Conservation (phyloP, 257 asterid species). For the Fraxinus cuspidata region DNA sequence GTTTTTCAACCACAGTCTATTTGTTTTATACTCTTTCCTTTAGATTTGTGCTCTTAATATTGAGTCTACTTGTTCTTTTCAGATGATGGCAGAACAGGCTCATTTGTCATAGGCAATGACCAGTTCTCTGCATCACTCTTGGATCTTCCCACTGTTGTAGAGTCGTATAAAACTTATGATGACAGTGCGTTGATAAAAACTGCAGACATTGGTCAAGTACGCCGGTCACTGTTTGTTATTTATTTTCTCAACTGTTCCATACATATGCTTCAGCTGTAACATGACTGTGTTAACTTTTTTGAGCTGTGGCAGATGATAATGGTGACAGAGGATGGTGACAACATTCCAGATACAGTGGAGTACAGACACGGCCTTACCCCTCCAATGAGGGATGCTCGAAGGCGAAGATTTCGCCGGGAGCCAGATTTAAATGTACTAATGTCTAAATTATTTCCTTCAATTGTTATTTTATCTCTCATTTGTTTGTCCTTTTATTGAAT, state of each 20-base stretch:
- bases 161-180: constrained; percentile 91
- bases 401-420: constrained; percentile 92
- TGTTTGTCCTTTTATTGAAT: constrained; percentile 4
- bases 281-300: constrained; percentile 11
- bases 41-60: constrained; percentile 18
- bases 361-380: constrained; percentile 79
- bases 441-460: not conserved
- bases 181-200: constrained; percentile 87
- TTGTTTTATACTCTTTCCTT: constrained; percentile 1
- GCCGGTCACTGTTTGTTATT: constrained; percentile 13
- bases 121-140: constrained; percentile 85
- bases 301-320: constrained; percentile 43
- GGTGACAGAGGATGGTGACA: constrained; percentile 55
- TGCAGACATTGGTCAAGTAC: constrained; percentile 94
- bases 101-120: constrained; percentile 73
- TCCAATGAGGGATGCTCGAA: constrained; percentile 94
- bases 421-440: constrained; percentile 77
- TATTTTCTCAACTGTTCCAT: not conserved
- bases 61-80: constrained; percentile 10
- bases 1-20: not conserved
- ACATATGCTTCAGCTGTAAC: constrained; percentile 8
- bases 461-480: constrained; percentile 18
- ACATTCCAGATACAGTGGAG: constrained; percentile 46
- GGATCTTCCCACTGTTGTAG: constrained; percentile 88
- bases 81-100: constrained; percentile 95